phyloP scores from a whole-genome alignment of 148 eudicot genomes.

The Vaccinium macrocarpon region DNA sequence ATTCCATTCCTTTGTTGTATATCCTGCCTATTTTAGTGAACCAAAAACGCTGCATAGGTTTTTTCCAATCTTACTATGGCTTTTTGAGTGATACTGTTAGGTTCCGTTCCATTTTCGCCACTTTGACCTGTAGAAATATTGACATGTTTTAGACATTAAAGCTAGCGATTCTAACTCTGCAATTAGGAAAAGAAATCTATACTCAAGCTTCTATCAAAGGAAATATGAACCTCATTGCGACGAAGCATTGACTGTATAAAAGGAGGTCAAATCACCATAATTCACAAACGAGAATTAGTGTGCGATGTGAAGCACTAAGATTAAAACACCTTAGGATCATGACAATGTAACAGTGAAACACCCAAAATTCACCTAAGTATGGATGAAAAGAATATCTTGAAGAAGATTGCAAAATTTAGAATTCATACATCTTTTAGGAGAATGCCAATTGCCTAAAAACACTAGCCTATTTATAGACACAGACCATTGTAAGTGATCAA shows the following conservation, averaged over 20 bases:
- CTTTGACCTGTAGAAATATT: conserved; percentile 35
- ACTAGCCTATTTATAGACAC: too few species aligned
- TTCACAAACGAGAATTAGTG: not conserved
- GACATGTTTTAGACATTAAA: not conserved
- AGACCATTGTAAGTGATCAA: too few species aligned
- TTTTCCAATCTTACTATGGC: conserved; percentile 36
- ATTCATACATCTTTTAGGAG: too few species aligned
- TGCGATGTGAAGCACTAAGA: not conserved
- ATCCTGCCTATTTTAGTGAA: conserved; percentile 6
- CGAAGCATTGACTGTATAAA: not conserved
- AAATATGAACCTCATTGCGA: not conserved
- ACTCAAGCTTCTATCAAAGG: not conserved
- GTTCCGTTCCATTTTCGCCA: conserved; percentile 24
- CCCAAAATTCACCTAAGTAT: not conserved
- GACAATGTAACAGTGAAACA: not conserved
- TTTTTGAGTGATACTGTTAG: conserved; percentile 23
- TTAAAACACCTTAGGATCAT: not conserved
- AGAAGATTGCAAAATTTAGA: not conserved
- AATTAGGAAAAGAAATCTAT: not conserved
- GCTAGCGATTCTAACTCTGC: not conserved
- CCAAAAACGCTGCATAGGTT: not conserved
- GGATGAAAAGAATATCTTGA: not conserved
- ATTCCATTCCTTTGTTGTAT: not conserved
- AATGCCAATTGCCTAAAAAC: too few species aligned
- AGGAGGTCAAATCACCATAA: not conserved